Base-by-base conservation (phyloP, 2,329 filamentous ascomycete genomes). In the Tolypocladium pustulatum region DNA sequence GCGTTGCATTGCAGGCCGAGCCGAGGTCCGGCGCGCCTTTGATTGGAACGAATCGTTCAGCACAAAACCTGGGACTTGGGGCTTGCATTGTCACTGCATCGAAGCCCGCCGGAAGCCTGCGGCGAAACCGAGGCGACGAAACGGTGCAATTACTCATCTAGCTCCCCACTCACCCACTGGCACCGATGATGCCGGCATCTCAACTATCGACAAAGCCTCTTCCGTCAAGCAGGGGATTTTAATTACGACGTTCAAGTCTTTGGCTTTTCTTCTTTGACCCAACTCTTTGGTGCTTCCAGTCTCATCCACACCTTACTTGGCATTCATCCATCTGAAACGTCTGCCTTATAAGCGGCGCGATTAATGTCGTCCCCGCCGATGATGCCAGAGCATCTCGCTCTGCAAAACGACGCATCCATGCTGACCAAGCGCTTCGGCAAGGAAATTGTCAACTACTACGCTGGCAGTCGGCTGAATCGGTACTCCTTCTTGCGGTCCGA, bases 371-470 rank as follows among this genome's bases (percentile, higher is more conserved):
- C 67, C 53, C 61, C 61, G 7, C 62, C 66, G 57, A 58, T 78
- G 62, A 65, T 72, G 64, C 80, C 81, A 59, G 73, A 77, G 64
- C 72, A 78, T 58, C 72, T 76, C 58, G 72, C 67, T 61, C 72
- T 80, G 62, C 68, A 70, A 61, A 72, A 73, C 72, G 73, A 82
- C 72, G 75, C 80, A 71, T 84, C 81, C 15, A 90, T 91, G 85
- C 78, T 94, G 67, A 84, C 85, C 65, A 79, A 83, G 60, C 90
- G 87, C 69, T 93, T 91, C 73, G 90, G 90, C 72, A 86, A 83
- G 64, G 90, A 93, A 73, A 79, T 90, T 61, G 82, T 87, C 69
- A 94, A 93, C 74, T 94, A 94, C 81, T 94, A 92, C 74, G 85
- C 88, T 55, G 88, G 89, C 64, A 87, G 83, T 58, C 88, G 86